Conservation (phyloP, 176 grass and related monocot genomes). For the Phoenix roebelenii region DNA sequence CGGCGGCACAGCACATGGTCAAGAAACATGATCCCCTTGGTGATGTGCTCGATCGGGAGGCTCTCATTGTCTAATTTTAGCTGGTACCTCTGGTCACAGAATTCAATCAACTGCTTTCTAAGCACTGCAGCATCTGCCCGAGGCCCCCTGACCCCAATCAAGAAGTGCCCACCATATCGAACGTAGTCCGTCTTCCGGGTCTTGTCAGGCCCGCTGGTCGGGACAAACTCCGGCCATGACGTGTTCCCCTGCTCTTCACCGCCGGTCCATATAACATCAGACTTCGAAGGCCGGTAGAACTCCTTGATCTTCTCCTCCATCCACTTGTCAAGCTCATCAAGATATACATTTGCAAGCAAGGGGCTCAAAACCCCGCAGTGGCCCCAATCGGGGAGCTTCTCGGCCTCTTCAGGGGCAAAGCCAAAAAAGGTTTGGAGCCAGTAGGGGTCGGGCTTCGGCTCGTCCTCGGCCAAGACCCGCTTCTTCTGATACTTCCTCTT, state of each 20-base stretch:
- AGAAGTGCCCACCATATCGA: conserved; percentile 80
- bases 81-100: conserved; percentile 68
- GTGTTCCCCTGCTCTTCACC: conserved; percentile 71
- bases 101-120: conserved; percentile 80
- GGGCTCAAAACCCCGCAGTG: conserved; percentile 74
- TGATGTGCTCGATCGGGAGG: conserved; percentile 90
- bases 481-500: conserved; percentile 95
- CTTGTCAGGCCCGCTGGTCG: conserved; percentile 87
- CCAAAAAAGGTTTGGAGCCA: conserved; percentile 89
- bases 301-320: conserved; percentile 77
- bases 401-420: conserved; percentile 86
- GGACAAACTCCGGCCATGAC: conserved; percentile 94
- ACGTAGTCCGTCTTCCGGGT: conserved; percentile 89
- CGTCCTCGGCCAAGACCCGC: conserved; percentile 74
- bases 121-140: conserved; percentile 76
- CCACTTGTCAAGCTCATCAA: conserved; percentile 93
- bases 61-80: conserved; percentile 88
- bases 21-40: conserved; percentile 97
- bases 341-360: conserved; percentile 69
- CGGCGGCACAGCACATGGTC: conserved; percentile 87
- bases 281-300: conserved; percentile 75
- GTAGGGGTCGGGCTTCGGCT: conserved; percentile 89
- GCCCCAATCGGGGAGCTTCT: conserved; percentile 69
- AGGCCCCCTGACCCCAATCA: conserved; percentile 73
- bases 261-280: conserved; percentile 54